phyloP scores from a whole-genome alignment of 768 basidiomycete species.

The Megacollybia marginata region DNA sequence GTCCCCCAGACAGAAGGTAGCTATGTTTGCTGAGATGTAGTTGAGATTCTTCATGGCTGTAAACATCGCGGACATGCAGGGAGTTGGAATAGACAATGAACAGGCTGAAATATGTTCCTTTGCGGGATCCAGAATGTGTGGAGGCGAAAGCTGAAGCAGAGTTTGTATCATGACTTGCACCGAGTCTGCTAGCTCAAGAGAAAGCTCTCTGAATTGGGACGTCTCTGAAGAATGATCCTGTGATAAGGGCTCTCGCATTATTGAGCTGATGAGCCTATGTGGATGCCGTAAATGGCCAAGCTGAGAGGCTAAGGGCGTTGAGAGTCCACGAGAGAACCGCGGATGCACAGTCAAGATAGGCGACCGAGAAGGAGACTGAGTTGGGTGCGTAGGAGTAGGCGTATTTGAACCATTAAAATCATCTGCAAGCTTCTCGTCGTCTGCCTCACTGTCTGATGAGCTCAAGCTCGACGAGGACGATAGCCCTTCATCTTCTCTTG shows the following conservation, averaged over 20 bases:
- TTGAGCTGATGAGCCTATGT: constrained; percentile 24
- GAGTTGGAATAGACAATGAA: constrained; percentile 78
- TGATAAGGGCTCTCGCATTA: constrained; percentile 11
- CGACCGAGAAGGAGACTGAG: neutral
- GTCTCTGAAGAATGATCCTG: constrained; percentile 19
- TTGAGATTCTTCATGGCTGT: constrained; percentile 92
- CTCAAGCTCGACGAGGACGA: neutral
- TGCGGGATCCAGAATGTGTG: constrained; percentile 87
- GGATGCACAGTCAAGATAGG: constrained; percentile 24
- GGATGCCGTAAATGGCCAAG: constrained; percentile 72
- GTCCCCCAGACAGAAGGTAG: constrained; percentile 33
- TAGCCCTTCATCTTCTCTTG: neutral
- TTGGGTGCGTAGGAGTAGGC: neutral
- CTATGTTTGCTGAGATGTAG: constrained; percentile 85
- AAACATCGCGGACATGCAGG: constrained; percentile 83
- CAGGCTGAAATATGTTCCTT: constrained; percentile 93
- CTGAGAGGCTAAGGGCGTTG: constrained; percentile 74
- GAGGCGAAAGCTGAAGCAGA: constrained; percentile 82
- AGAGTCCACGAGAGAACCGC: constrained; percentile 68
- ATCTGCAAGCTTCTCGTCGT: neutral
- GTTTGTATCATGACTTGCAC: constrained; percentile 89
- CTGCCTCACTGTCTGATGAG: neutral
- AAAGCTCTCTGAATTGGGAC: constrained; percentile 56
- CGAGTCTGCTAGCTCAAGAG: constrained; percentile 84
- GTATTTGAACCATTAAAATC: neutral